These are phyloP conservation scores for Colletotrichum sidae DNA, from an alignment of 2,329 filamentous ascomycete genomes.

Conservation along the genomic window DNA sequence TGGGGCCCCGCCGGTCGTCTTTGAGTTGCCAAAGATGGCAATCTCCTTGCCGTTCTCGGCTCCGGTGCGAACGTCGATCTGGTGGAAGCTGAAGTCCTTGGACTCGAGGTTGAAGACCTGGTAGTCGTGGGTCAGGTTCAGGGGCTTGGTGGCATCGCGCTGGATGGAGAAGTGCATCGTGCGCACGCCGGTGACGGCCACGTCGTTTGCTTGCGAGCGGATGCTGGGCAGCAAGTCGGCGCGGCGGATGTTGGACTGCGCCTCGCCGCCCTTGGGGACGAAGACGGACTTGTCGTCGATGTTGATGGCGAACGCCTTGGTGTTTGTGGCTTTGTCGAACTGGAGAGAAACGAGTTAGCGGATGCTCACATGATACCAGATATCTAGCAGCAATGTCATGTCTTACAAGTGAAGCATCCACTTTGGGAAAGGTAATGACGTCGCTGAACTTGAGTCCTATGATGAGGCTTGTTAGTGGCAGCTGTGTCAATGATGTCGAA, in stretches of 20 bases:
- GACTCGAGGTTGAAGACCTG: constrained; percentile 42
- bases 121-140: constrained; percentile 61
- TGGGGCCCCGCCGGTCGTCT: constrained; percentile 2
- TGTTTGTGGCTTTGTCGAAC: constrained; percentile 38
- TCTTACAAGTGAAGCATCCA: constrained; percentile 30
- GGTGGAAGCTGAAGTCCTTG: constrained; percentile 36
- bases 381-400: no score
- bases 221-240: constrained; percentile 56
- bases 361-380: not conserved
- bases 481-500: not conserved
- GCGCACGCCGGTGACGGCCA: constrained; percentile 54
- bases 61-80: constrained; percentile 38
- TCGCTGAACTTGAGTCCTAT: constrained; percentile 36
- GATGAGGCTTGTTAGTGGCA: not conserved
- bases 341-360: not conserved
- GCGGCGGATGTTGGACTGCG: constrained; percentile 58
- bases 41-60: constrained; percentile 51
- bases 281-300: constrained; percentile 56
- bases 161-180: constrained; percentile 60
- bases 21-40: constrained; percentile 37
- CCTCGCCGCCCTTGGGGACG: constrained; percentile 45
- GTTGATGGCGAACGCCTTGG: constrained; percentile 39
- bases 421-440: constrained; percentile 35
- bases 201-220: constrained; percentile 50
- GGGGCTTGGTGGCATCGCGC: constrained; percentile 51